Evolutionary conservation across 192 early-diverging fungal genomes (phyloP).

Genomic region (Blastocladiella britannica): DNA sequence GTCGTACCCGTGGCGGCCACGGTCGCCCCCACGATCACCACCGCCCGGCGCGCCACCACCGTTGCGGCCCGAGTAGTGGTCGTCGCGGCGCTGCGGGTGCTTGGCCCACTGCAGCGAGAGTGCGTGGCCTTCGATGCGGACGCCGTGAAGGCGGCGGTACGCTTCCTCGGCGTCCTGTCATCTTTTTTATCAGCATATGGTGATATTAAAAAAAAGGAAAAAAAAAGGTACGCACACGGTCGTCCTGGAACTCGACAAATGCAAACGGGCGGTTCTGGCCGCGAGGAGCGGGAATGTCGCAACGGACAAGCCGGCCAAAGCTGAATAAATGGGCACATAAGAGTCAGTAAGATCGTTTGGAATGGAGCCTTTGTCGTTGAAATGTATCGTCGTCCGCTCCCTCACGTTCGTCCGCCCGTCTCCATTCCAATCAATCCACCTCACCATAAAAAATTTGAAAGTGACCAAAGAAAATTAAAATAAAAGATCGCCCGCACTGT

Average conservation of each 20-base stretch:
- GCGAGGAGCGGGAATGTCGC: slow-evolving; percentile 64
- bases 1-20: not conserved
- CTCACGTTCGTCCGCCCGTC: not conserved
- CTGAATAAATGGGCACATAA: slow-evolving; percentile 14
- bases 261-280: slow-evolving; percentile 17
- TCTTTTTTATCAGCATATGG: slow-evolving; percentile 94
- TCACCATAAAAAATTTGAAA: too few relatives aligned
- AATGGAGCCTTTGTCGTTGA: not conserved
- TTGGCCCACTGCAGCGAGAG: slow-evolving; percentile 53
- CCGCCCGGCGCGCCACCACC: not conserved
- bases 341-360: not conserved
- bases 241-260: not conserved
- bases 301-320: slow-evolving; percentile 64
- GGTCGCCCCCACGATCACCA: not conserved
- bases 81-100: not conserved
- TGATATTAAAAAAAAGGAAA: slow-evolving; percentile 32
- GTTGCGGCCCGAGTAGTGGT: not conserved
- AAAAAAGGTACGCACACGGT: not conserved
- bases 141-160: slow-evolving; percentile 76
- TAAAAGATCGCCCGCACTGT: not conserved
- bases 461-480: not conserved
- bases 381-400: not conserved
- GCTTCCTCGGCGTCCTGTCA: slow-evolving; percentile 77
- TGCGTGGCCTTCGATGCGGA: slow-evolving; percentile 53
- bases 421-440: too few relatives aligned